Evolutionary conservation across 352 stramenopile species (phyloP).

Genomic region (Phytophthora sp.): DNA sequence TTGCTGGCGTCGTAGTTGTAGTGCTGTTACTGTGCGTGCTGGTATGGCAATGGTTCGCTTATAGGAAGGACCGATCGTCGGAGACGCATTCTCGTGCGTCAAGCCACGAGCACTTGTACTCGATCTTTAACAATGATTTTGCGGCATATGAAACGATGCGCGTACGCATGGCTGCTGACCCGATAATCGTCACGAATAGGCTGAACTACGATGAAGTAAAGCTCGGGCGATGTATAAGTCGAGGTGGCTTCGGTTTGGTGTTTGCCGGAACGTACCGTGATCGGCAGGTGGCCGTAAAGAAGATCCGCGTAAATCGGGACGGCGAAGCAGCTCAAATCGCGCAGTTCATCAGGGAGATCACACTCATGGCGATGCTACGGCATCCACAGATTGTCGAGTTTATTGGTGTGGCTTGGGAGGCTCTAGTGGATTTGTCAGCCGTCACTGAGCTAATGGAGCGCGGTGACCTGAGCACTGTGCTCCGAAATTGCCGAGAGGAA

Average conservation of each 20-base stretch:
- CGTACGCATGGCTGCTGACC: constrained; percentile 38
- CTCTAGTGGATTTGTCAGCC: constrained; percentile 40
- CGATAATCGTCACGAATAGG: constrained; percentile 46
- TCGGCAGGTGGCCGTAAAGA: constrained; percentile 48
- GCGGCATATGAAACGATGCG: constrained; percentile 34
- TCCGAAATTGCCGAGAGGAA: constrained; percentile 27
- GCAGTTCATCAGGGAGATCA: constrained; percentile 49
- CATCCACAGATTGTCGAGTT: constrained; percentile 53
- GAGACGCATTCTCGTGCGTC: constrained; percentile 12
- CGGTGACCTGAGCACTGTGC: constrained; percentile 52
- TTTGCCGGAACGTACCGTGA: constrained; percentile 39
- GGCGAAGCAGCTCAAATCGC: constrained; percentile 33
- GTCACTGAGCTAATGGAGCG: constrained; percentile 65
- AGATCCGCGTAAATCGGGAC: constrained; percentile 33
- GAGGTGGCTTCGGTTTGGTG: constrained; percentile 53
- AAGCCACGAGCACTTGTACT: constrained; percentile 19
- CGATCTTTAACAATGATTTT: constrained; percentile 28
- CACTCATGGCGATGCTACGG: constrained; percentile 41
- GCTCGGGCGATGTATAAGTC: constrained; percentile 39
- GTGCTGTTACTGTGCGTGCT: constrained; percentile 31
- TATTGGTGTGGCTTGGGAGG: constrained; percentile 53
- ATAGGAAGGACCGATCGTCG: constrained; percentile 21
- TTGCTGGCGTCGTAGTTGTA: constrained; percentile 31
- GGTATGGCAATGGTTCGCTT: constrained; percentile 20
- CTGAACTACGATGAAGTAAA: constrained; percentile 49